Conservation (phyloP, 2,329 filamentous ascomycete species). For the Fusarium burgessii region DNA sequence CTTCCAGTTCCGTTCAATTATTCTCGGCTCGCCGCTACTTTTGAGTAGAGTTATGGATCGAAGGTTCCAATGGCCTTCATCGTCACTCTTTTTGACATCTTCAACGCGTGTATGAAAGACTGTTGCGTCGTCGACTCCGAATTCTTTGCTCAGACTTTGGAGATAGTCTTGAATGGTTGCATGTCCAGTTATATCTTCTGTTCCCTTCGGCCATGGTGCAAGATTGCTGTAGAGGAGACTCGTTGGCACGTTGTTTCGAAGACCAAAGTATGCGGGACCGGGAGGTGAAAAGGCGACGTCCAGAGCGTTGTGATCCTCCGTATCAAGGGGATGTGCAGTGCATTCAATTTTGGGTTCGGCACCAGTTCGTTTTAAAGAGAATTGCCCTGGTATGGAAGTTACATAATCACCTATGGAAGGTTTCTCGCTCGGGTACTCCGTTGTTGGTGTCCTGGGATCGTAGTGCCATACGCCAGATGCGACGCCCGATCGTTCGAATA, state of each 20-base stretch:
- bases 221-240: constrained; percentile 59
- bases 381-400: constrained; percentile 23
- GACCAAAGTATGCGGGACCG: constrained; percentile 65
- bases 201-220: constrained; percentile 67
- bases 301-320: background rate
- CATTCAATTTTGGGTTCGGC: background rate
- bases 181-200: constrained; percentile 70
- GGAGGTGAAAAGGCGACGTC: constrained; percentile 42
- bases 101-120: constrained; percentile 71
- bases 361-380: background rate
- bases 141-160: constrained; percentile 64
- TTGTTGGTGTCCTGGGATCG: constrained; percentile 48
- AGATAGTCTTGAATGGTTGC: constrained; percentile 69
- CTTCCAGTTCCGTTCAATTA: constrained; percentile 49
- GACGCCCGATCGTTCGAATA: constrained; percentile 53
- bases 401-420: constrained; percentile 48
- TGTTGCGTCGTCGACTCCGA: constrained; percentile 63
- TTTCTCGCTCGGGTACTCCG: constrained; percentile 48
- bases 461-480: constrained; percentile 57
- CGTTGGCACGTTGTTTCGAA: constrained; percentile 83
- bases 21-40: constrained; percentile 29
- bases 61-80: constrained; percentile 62
- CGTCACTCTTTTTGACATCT: constrained; percentile 58
- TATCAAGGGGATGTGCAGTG: background rate
- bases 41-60: constrained; percentile 58